phyloP scores from a whole-genome alignment of 208 protist species.

The Trypanosoma cruzi region DNA sequence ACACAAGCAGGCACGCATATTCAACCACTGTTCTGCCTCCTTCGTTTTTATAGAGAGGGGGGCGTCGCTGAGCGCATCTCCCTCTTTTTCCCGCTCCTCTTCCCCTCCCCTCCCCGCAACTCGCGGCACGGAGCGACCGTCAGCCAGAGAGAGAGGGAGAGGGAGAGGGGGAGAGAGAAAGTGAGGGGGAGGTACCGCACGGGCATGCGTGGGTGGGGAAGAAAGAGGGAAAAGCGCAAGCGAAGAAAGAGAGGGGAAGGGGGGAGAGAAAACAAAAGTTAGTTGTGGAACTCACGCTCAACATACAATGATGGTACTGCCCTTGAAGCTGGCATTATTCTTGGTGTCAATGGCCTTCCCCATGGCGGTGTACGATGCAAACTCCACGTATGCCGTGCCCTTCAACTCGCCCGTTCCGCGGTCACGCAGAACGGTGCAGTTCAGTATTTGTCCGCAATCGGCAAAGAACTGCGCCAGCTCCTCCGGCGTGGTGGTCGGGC shows the following conservation, averaged over 20 bases:
- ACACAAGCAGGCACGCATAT: slow-evolving; percentile 9
- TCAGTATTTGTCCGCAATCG: slow-evolving; percentile 79
- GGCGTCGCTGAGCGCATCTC: not conserved
- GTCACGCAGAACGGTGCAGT: slow-evolving; percentile 84
- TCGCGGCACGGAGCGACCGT: not conserved
- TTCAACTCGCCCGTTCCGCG: slow-evolving; percentile 77
- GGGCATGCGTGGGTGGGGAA: slow-evolving; percentile 2
- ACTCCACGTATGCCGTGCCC: slow-evolving; percentile 89
- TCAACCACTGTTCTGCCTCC: slow-evolving; percentile 28
- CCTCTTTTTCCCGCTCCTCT: not conserved
- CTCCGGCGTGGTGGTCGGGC: slow-evolving; percentile 69
- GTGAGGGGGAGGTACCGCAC: too few species aligned
- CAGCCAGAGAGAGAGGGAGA: too few species aligned
- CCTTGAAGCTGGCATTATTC: slow-evolving; percentile 87
- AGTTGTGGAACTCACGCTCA: slow-evolving; percentile 33
- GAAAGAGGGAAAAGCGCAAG: slow-evolving; percentile 6
- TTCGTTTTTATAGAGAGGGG: slow-evolving; percentile 24
- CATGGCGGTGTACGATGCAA: slow-evolving; percentile 75
- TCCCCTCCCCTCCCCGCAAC: not conserved
- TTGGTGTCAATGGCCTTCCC: slow-evolving; percentile 84
- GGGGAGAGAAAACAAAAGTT: slow-evolving; percentile 1
- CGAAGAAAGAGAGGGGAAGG: slow-evolving; percentile 5
- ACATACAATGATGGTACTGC: slow-evolving; percentile 89
- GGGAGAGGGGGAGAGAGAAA: too few species aligned
- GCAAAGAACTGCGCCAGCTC: slow-evolving; percentile 83